Percentiles rank a stretch among this genome's conserved stretches.
Evolutionary conservation across 768 basidiomycete species (phyloP).

Genomic region (Xerocomellus dryophilus): DNA sequence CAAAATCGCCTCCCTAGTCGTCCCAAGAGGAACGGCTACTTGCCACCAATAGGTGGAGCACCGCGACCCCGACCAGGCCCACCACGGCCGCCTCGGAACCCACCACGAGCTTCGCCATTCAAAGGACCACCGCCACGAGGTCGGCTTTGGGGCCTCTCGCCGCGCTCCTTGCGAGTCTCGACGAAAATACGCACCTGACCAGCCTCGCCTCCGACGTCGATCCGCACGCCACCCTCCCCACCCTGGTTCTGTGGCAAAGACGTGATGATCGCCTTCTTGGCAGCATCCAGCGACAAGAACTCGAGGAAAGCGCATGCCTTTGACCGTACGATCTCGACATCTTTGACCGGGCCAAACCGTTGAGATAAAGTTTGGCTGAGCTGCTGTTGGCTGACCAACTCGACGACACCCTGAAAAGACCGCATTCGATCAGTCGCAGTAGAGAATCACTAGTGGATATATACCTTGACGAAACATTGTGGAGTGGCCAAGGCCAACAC

Average conservation of each 20-base stretch:
- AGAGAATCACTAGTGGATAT: constrained; percentile 7
- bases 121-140: constrained; percentile 55
- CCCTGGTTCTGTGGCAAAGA: constrained; percentile 65
- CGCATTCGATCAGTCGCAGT: constrained; percentile 1
- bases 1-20: constrained; percentile 1
- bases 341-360: constrained; percentile 81
- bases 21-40: constrained; percentile 14
- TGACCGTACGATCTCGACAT: constrained; percentile 80
- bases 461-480: constrained; percentile 91
- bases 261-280: constrained; percentile 80
- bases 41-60: constrained; percentile 27
- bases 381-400: constrained; percentile 51
- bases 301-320: constrained; percentile 97
- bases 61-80: constrained; percentile 44
- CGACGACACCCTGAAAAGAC: constrained; percentile 62
- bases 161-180: constrained; percentile 89
- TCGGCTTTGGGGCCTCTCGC: constrained; percentile 67
- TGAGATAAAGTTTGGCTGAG: constrained; percentile 49
- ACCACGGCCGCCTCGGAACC: constrained; percentile 46
- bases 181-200: constrained; percentile 61
- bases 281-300: constrained; percentile 72
- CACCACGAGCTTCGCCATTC: constrained; percentile 47
- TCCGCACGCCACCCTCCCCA: constrained; percentile 85
- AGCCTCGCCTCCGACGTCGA: constrained; percentile 60
- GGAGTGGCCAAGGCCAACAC: constrained; percentile 64